Evolutionary conservation across 805 yeast species (phyloP).

Genomic region (Pichia eremophila): DNA sequence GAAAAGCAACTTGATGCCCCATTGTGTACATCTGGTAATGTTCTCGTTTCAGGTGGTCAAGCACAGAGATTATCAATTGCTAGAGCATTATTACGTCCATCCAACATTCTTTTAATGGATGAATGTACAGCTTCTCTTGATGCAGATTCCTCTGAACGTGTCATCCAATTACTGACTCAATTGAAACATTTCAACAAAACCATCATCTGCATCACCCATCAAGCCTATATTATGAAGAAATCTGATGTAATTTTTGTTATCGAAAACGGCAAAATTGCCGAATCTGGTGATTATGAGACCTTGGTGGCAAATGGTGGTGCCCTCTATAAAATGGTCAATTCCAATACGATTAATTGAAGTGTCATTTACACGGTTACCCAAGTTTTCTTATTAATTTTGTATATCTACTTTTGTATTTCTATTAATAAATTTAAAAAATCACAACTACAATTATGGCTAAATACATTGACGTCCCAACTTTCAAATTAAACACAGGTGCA

Average conservation of each 20-base stretch:
- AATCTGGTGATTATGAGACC: constrained; percentile 30
- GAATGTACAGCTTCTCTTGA: constrained; percentile 90
- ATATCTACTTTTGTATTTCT: too few relatives aligned
- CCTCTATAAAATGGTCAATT: constrained; percentile 7
- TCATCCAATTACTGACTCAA: constrained; percentile 39
- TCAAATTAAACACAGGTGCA: constrained; percentile 8
- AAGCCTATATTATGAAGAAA: constrained; percentile 50
- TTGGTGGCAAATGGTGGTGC: constrained; percentile 8
- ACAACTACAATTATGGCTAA: background rate
- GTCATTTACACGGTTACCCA: too few relatives aligned
- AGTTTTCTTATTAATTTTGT: too few relatives aligned
- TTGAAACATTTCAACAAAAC: constrained; percentile 27
- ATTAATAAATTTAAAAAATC: background rate
- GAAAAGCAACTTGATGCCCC: constrained; percentile 52
- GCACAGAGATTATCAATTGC: constrained; percentile 79
- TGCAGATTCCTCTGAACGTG: constrained; percentile 40
- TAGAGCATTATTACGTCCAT: constrained; percentile 63
- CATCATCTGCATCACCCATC: constrained; percentile 66
- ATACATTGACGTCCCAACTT: background rate
- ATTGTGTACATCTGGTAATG: constrained; percentile 37
- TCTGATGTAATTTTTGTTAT: constrained; percentile 45
- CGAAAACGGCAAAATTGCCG: constrained; percentile 38
- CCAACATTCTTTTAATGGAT: constrained; percentile 63
- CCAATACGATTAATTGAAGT: background rate
- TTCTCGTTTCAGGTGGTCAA: constrained; percentile 80